Evolutionary conservation across 176 grass and related monocot species (phyloP), one percentile per base, ranked within the genome.

Genomic region (Aechmea fasciata): DNA sequence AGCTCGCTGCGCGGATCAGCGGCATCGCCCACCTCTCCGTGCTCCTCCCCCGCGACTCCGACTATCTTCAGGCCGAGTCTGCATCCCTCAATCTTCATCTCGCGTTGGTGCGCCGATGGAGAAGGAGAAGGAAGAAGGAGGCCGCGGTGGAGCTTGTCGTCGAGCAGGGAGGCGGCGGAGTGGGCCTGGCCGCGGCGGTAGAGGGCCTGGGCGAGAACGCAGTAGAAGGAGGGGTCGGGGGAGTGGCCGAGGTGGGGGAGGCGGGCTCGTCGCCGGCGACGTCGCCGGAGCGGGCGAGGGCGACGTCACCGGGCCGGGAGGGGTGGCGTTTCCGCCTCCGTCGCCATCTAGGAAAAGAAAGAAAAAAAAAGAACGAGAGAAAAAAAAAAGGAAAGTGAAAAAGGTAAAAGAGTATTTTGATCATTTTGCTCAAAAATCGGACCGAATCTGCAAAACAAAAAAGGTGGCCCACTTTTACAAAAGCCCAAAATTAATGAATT

Each of bases 111-210:
- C 54, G 26, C 62, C 63, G 59, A 23, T 23, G 22, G 22, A 23
- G 22, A 23, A 23, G 22, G 22, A 23, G 22, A 1, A 23, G 22
- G 22, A 23, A 23, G 22, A 23, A 23, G 63, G 52, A 87, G 85
- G 23, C 92, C 92, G 18, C 85, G 81, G 67, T 96, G 86, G 59
- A 92, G 64, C 85, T 89, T 96, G 79, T 92, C 88, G 11, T 86
- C 82, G 59, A 96, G 86, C 78, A 96, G 71, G 11, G 48, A 66
- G 9, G 76, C 29, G 11, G 92, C 85, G 2, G 80, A 85, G 28
- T 65, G 47, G 20, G 91, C 85, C 80, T 96, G 88, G 2, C 85
- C 83, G 26, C 74, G 70, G 49, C 91, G 83, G 62, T 85, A 91
- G 8, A 96, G 71, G 0, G 63, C 84, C 3, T 88, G 92, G 51